Evolutionary conservation across 164 flowering plant genomes (phyloP), one percentile per base, ranked within the genome.

Genomic region (Tetracentron sinense): DNA sequence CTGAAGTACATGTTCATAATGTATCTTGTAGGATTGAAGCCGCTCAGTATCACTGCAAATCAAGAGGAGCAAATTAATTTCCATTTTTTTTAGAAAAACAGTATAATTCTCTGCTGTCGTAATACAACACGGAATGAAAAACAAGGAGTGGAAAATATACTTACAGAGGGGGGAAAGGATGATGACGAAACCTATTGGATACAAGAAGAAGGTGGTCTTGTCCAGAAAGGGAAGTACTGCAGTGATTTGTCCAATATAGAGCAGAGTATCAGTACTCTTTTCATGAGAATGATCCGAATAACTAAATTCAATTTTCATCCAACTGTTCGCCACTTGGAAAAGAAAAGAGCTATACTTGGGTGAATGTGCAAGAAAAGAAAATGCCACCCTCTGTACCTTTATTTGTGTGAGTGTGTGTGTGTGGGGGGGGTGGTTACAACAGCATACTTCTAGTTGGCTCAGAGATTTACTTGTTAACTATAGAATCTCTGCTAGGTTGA

Each of bases 21-120:
- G 46, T 84, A 90, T 88, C 96, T 92, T 66, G 99, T 84, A 25
- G 99, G 99, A 64, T 85, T 95, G 82, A 95, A 95, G 74, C 97
- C 97, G 44, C 81, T 80, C 69, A 95, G 73, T 51, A 86, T 85
- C 68, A 89, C 99, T 94, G 87, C 85, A 81, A 73, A 58, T 12
- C 15, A 66, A 65, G 38, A 52, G 44, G 6, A 8, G 19, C 19
- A 61, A 44, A 22, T 33, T 23, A 14, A 20, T 47, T 48, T 21
- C n/a, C 3, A n/a, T n/a, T n/a, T n/a, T n/a, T n/a, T n/a, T n/a
- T n/a, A n/a, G n/a, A n/a, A n/a, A n/a, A n/a, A n/a, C n/a, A n/a
- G n/a, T n/a, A n/a, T n/a, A n/a, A n/a, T n/a, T n/a, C n/a, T n/a
- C n/a, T n/a, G n/a, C n/a, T n/a, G n/a, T n/a, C n/a, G n/a, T n/a